Percentiles rank a stretch among this genome's conserved stretches.
Conservation (phyloP, 208 protist species). For the Crithidia brevicula region DNA sequence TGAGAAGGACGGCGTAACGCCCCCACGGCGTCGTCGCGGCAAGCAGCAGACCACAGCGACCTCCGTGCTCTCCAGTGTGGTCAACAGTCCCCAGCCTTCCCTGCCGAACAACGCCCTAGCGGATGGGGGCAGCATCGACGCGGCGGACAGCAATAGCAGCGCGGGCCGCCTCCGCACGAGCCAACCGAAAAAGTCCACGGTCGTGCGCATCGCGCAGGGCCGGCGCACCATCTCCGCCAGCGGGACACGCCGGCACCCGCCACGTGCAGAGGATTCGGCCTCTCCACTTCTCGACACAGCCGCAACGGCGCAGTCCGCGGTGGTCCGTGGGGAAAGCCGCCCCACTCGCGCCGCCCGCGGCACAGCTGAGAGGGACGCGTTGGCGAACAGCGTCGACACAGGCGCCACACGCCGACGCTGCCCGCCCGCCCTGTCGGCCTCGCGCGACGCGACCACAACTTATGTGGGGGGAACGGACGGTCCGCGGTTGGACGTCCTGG, state of each 20-base stretch:
- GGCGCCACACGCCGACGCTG: background rate
- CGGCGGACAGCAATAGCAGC: conserved; percentile 5
- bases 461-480: background rate
- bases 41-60: background rate
- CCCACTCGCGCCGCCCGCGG: conserved; percentile 10
- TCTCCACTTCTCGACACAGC: background rate
- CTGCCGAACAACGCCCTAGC: conserved; percentile 14
- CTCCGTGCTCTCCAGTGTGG: background rate
- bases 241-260: background rate
- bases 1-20: background rate
- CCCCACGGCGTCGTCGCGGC: background rate
- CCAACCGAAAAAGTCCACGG: conserved; percentile 16
- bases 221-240: conserved; percentile 25
- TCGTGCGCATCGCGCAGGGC: conserved; percentile 7
- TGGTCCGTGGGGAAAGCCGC: conserved; percentile 11
- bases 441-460: background rate
- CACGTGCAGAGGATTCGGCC: background rate
- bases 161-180: background rate
- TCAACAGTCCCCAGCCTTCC: conserved; percentile 15
- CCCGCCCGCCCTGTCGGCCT: conserved; percentile 11
- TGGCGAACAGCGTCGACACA: background rate
- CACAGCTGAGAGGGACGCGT: background rate
- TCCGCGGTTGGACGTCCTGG: conserved; percentile 8
- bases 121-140: background rate
- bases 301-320: background rate